Conservation (phyloP, 2,329 filamentous ascomycete species). For the Exserohilum rostratum region DNA sequence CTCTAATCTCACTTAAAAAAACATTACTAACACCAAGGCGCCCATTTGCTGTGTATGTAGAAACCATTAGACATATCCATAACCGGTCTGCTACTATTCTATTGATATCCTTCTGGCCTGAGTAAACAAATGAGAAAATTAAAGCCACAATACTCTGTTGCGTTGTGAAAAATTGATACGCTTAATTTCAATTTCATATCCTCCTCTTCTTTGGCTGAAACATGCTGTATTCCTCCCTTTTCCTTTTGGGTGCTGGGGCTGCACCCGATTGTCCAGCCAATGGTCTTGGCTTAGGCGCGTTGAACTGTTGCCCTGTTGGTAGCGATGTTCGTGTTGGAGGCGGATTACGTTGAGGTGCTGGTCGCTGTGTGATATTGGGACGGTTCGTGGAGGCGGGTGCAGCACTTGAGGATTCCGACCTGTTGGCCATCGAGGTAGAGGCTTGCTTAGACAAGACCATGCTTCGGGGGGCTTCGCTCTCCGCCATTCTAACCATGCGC, state of each 20-base stretch:
- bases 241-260: constrained; percentile 22
- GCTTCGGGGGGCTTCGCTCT: constrained; percentile 30
- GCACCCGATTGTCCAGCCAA: constrained; percentile 11
- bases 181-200: neutral
- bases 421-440: constrained; percentile 27
- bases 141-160: neutral
- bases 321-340: constrained; percentile 30
- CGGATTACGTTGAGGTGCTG: constrained; percentile 19
- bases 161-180: neutral
- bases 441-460: constrained; percentile 37
- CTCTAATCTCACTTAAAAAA: neutral
- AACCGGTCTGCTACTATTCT: neutral
- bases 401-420: constrained; percentile 9
- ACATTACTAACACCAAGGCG: neutral
- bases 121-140: no score
- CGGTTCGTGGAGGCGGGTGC: constrained; percentile 9
- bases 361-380: constrained; percentile 33
- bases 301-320: constrained; percentile 39
- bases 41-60: neutral
- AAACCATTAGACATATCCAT: neutral
- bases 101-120: neutral
- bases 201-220: constrained; percentile 28
- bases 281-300: constrained; percentile 31
- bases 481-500: constrained; percentile 39
- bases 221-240: constrained; percentile 26